Evolutionary conservation across 768 basidiomycete genomes (phyloP), one percentile per base, ranked within the genome.

Genomic region (Pisolithus orientalis): DNA sequence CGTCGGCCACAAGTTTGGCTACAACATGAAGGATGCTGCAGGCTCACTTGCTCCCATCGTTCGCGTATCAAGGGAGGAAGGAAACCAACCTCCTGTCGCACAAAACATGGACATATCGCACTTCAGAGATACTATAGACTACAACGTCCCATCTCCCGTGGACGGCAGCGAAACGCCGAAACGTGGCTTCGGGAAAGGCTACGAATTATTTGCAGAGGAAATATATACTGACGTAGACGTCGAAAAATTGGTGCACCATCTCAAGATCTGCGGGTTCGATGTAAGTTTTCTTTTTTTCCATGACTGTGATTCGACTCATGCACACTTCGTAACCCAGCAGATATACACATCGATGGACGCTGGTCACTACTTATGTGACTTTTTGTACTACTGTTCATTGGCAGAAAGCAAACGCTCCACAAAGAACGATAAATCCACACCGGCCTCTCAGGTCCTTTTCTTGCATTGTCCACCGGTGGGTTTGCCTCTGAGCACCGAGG

Each of bases 361-460:
- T 14, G 87, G 86, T 0, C 84, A 85, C 63, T 90, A 82, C 64
- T 68, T 88, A 10, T 86, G 83, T 62, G 87, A 89, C 68, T 89
- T 84, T 65, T 78, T 84, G 53, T 87, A 84, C 64, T 90, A 85
- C 60, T 84, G 84, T 61, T 87, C 85, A 9, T 75, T 88, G 27
- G 84, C 85, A 5, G 86, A 87, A 62, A 76, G 80, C 27, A 79
- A 76, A 60, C 78, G 83, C 3, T 56, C 54, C 7, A 52, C 59
- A 32, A 68, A 70, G 45, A 65, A 45, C 34, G 66, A 68, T 46
- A 69, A 65, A 27, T 65, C 66, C 13, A 59, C 54, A 6, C 63
- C 65, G n/a, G 21, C 45, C 6, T 54, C 55, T 16, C 73, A 70
- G 48, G 84, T 89, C 45, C 67, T 88, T 6, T 85, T 85, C 65